Evolutionary conservation across 306 rosid genomes (phyloP).

Genomic region (Dryas octopetala): DNA sequence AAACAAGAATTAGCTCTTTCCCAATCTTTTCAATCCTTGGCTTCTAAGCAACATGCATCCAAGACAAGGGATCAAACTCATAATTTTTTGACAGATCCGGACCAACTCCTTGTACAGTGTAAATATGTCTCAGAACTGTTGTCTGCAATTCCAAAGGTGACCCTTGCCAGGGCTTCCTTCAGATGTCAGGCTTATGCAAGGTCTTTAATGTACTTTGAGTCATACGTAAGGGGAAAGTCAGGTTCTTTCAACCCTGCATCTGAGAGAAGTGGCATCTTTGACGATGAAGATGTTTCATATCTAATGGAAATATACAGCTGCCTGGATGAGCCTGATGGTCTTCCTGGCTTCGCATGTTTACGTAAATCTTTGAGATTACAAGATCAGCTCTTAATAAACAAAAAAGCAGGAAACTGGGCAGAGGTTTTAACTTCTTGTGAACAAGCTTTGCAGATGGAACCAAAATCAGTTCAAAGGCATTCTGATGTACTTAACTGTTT

Average conservation of each 20-base stretch:
- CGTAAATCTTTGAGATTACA: conserved; percentile 73
- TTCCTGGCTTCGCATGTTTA: conserved; percentile 81
- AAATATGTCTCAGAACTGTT: conserved; percentile 85
- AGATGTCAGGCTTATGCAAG: conserved; percentile 96
- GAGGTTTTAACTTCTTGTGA: conserved; percentile 92
- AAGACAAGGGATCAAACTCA: conserved; percentile 60
- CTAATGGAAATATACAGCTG: conserved; percentile 92
- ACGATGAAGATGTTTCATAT: conserved; percentile 79
- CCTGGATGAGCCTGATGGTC: conserved; percentile 95
- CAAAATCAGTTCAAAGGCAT: conserved; percentile 87
- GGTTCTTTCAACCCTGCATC: conserved; percentile 99
- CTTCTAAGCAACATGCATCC: conserved; percentile 59
- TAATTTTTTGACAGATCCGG: conserved; percentile 48
- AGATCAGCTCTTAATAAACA: conserved; percentile 84
- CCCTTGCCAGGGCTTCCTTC: conserved; percentile 90
- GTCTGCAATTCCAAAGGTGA: conserved; percentile 75
- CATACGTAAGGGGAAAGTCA: conserved; percentile 70
- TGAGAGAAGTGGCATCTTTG: conserved; percentile 80
- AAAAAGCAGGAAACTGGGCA: conserved; percentile 94
- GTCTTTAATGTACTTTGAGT: conserved; percentile 95
- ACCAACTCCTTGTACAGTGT: conserved; percentile 72
- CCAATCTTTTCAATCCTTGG: conserved; percentile 44
- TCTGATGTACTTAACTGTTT: conserved; percentile 94
- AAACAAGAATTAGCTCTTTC: conserved; percentile 85
- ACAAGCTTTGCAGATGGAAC: conserved; percentile 97